These are phyloP conservation scores for Penicillium sp. DNA, from an alignment of 2,329 filamentous ascomycete species.

Conservation along the genomic window DNA sequence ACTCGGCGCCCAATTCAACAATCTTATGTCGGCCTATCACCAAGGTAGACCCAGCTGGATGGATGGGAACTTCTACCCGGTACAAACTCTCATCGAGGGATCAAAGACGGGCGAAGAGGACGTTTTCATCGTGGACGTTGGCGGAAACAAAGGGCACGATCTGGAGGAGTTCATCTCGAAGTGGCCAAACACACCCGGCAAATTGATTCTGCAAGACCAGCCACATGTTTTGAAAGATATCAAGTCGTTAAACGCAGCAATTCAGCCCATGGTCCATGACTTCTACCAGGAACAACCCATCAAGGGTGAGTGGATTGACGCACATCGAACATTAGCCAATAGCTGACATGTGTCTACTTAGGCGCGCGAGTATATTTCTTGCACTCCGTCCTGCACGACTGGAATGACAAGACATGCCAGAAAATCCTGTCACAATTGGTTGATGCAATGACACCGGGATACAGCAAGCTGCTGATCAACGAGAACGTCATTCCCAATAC, in stretches of 20 bases:
- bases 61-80: slow-evolving; percentile 6
- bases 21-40: slow-evolving; percentile 13
- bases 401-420: slow-evolving; percentile 20
- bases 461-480: slow-evolving; percentile 44
- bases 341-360: not conserved
- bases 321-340: not conserved
- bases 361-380: slow-evolving; percentile 24
- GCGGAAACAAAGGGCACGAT: slow-evolving; percentile 15
- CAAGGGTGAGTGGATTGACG: slow-evolving; percentile 19
- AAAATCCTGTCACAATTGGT: slow-evolving; percentile 27
- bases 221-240: slow-evolving; percentile 8
- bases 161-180: slow-evolving; percentile 6
- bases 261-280: slow-evolving; percentile 19
- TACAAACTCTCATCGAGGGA: not conserved
- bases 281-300: slow-evolving; percentile 33
- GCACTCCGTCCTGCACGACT: slow-evolving; percentile 28
- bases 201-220: slow-evolving; percentile 13
- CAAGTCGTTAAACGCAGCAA: not conserved
- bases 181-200: slow-evolving; percentile 8
- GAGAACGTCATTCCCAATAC: slow-evolving; percentile 44
- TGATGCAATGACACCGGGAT: slow-evolving; percentile 32
- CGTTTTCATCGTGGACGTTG: slow-evolving; percentile 12
- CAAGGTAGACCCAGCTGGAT: slow-evolving; percentile 13
- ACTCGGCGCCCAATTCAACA: slow-evolving; percentile 12
- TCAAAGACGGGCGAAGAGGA: slow-evolving; percentile 2